These are phyloP conservation scores for Spencermartinsiella ligniputridi DNA, from an alignment of 1,139 yeast genomes.

Conservation along the genomic window DNA sequence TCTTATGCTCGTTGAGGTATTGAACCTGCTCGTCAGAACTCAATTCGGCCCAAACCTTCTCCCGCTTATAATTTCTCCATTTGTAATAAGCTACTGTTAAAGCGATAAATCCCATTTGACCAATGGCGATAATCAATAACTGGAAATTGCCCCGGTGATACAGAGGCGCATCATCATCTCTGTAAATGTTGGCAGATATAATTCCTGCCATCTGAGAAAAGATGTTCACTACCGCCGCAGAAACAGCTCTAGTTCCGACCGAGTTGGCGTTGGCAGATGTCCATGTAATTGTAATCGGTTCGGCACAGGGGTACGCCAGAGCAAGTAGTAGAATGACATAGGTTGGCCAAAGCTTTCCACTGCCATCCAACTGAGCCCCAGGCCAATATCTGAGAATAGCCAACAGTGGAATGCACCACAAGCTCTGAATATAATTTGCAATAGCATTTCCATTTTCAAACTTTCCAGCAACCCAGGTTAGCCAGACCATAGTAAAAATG, in stretches of 20 bases:
- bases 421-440: conserved; percentile 19
- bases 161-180: conserved; percentile 51
- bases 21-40: conserved; percentile 42
- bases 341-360: conserved; percentile 44
- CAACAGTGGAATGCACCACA: conserved; percentile 17
- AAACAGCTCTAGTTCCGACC: conserved; percentile 53
- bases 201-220: conserved; percentile 54
- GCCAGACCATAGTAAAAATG: conserved; percentile 11
- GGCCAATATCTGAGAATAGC: conserved; percentile 42
- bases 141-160: conserved; percentile 52
- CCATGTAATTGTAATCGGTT: conserved; percentile 57
- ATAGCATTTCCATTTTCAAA: conserved; percentile 11
- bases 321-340: conserved; percentile 46
- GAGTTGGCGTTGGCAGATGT: conserved; percentile 57
- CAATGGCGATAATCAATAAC: conserved; percentile 38
- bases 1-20: conserved; percentile 42
- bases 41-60: conserved; percentile 45
- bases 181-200: conserved; percentile 48
- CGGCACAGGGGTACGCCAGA: conserved; percentile 46
- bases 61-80: conserved; percentile 45
- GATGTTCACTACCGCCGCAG: conserved; percentile 59
- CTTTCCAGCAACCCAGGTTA: conserved; percentile 9
- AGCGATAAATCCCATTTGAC: conserved; percentile 22
- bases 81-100: conserved; percentile 38
- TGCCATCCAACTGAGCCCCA: conserved; percentile 39